Conservation (phyloP, 345 rosid species). For the Fremontodendron californicum region DNA sequence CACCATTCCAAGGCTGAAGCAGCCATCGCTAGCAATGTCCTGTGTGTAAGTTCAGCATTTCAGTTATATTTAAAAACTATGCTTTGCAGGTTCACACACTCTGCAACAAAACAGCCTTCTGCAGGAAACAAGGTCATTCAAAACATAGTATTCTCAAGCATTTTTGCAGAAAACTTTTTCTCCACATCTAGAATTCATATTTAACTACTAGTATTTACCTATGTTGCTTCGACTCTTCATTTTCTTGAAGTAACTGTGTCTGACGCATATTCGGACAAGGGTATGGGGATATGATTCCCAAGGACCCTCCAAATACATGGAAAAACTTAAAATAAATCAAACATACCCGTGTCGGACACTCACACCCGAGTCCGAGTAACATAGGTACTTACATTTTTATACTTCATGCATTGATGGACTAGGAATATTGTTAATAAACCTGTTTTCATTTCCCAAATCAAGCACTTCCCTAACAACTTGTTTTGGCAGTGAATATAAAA, state of each 20-base stretch:
- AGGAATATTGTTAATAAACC: neutral
- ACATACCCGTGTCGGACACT: too few species aligned
- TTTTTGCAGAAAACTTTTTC: neutral
- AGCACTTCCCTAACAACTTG: neutral
- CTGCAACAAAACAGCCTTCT: neutral
- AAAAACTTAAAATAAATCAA: too few species aligned
- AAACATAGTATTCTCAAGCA: slow-evolving; percentile 8
- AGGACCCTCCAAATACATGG: too few species aligned
- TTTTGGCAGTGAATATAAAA: neutral
- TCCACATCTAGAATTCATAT: neutral
- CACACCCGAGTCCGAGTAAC: too few species aligned
- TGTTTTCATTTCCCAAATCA: neutral
- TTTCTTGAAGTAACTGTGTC: too few species aligned
- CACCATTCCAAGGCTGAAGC: slow-evolving; percentile 91
- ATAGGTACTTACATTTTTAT: too few species aligned
- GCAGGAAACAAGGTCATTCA: neutral
- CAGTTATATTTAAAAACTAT: slow-evolving; percentile 2
- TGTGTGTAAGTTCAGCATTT: slow-evolving; percentile 26
- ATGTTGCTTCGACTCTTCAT: too few species aligned
- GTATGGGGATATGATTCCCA: too few species aligned
- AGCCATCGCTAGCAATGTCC: slow-evolving; percentile 92
- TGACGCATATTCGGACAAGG: too few species aligned
- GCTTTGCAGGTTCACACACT: neutral
- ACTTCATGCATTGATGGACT: neutral
- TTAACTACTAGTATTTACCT: neutral